Base-by-base conservation (phyloP, 2,329 filamentous ascomycete genomes). In the Penicillium olsonii region DNA sequence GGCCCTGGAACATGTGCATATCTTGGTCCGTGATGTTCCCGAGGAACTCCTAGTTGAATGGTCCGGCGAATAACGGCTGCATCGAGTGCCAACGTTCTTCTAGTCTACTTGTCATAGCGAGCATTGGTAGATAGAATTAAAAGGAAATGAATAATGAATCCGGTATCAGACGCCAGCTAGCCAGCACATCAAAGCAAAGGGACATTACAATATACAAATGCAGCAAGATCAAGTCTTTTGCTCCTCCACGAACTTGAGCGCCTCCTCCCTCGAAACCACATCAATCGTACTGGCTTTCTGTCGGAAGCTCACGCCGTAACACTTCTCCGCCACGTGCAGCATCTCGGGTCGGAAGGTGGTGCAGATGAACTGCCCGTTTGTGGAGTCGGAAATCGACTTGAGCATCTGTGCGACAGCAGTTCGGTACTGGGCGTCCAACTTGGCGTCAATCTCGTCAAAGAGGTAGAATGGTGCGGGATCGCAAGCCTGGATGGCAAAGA, bases 381-480 rank as follows among this genome's bases (percentile, higher is more conserved):
- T 75, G 38, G 66, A 70, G 53, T 72, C 71, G 12, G 86, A 90
- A 55, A 90, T 91, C 46, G 85, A 86, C 65, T 92, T 80, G 18
- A 99, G 80, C 76, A 97, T 89, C 48, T 89, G 83, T 2, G 94
- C 94, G 10, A 99, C 94, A 1, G 94, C 92, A 1, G 94, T 96
- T 53, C 94, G 88, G 76, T 99, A 99, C 73, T 99, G 94, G 1
- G 94, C 92, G 69, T 99, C 94, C 19, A 99, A 82, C 68, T 99
- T 99, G 70, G 94, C 94, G 67, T 99, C 94, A 56, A 99, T 96
- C 73, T 99, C 94, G 70, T 99, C 94, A 63, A 99, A 99, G 64
- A 99, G 92, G 69, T 99, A 96, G 80, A 99, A 97, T 1, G 94
- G 94, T 37, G 92, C 95, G 9, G 92, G 94, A 69, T 99, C 94